Conservation (phyloP, 164 flowering plant species). For the Akebia trifoliata region DNA sequence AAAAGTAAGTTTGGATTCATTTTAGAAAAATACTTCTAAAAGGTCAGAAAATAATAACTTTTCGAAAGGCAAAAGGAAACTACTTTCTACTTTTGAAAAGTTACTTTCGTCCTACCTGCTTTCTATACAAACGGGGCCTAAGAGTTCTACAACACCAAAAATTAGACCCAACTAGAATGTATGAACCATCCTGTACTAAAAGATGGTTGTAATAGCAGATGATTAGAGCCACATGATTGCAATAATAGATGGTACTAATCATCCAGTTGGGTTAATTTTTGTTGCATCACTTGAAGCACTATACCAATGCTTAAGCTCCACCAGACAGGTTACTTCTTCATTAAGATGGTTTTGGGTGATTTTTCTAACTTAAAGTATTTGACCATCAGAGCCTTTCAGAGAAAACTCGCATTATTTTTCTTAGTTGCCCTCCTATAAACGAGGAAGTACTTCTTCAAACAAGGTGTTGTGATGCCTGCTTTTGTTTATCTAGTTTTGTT, state of each 20-base stretch:
- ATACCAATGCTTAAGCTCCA: background rate
- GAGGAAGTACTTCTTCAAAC: slow-evolving; percentile 46
- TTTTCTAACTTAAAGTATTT: slow-evolving; percentile 12
- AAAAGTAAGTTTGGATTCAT: too few species aligned
- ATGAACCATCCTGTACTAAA: too few species aligned
- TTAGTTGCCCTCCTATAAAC: slow-evolving; percentile 43
- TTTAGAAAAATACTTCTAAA: too few species aligned
- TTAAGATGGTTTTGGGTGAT: background rate
- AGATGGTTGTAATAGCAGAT: too few species aligned
- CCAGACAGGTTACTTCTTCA: background rate
- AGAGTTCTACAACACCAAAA: too few species aligned
- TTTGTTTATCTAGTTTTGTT: slow-evolving; percentile 6
- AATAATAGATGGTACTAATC: background rate
- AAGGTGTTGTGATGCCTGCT: slow-evolving; percentile 40
- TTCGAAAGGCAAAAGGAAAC: too few species aligned
- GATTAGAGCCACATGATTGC: background rate
- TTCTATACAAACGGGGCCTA: too few species aligned
- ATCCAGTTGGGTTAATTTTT: background rate
- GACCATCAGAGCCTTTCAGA: slow-evolving; percentile 70
- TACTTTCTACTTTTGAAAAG: too few species aligned
- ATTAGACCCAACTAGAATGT: too few species aligned
- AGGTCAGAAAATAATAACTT: too few species aligned
- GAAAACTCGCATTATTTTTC: slow-evolving; percentile 28
- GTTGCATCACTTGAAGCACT: background rate
- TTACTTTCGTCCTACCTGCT: too few species aligned